Evolutionary conservation across 2,329 filamentous ascomycete species (phyloP), one percentile per base, ranked within the genome.

Genomic region (Biscogniauxia marginata): DNA sequence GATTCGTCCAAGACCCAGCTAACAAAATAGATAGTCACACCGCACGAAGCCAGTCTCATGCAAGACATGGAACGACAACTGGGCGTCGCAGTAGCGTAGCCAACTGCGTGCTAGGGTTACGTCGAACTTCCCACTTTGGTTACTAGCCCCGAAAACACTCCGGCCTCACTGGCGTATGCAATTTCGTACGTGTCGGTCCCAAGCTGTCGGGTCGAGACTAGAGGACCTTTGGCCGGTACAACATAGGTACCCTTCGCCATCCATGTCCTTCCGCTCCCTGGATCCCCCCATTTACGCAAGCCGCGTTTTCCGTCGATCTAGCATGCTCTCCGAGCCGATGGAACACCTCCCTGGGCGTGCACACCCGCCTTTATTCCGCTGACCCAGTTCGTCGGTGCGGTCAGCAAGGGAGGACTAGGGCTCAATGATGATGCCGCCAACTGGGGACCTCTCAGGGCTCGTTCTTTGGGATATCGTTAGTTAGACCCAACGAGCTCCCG

Each of bases 11-110:
- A 23, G n/a, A 22, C 46, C n/a, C 9, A 49, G 21, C 48, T 25
- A 23, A 34, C 16, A 19, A n/a, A 34, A 30, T 19, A 30, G 24
- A 39, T 30, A 49, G 48, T 30, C 25, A 49, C 48, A 49, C 48
- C 48, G 48, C 48, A 49, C 48, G 18, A 49, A 18, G 48, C 9
- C 18, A 20, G 48, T 49, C 25, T n/a, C 18, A 49, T 49, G 48
- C 48, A 49, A 49, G 24, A 34, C n/a, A 49, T 19, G 16, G 13
- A 49, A 48, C 46, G 24, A 34, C 48, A 34, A 22, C 44, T 46
- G 6, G 44, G 16, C 18, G 20, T 20, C 9, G 44, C 44, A 21
- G 6, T 8, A 20, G n/a, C 44, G 6, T 8, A 20, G n/a, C 44
- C 44, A 22, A 22, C 44, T 46, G 44, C 44, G 20, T 20, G 18